Base-by-base conservation (phyloP, 2,329 filamentous ascomycete species). In the Aspergillus sp. region DNA sequence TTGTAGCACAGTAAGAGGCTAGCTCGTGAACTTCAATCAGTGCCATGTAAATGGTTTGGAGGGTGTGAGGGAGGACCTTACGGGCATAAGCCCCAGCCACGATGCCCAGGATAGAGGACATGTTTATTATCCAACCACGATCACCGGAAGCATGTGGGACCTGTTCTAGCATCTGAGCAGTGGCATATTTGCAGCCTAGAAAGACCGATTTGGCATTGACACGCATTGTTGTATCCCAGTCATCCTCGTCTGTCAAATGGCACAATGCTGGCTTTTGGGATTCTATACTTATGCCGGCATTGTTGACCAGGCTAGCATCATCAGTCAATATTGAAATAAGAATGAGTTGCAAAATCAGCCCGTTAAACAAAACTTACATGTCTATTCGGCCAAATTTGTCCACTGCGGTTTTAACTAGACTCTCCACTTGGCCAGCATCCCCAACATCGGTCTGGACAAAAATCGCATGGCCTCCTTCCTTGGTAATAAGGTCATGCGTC, bases 241-340 rank as follows among this genome's bases (percentile, higher is more conserved):
- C 64, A 0, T 64, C 59, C 34, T 77, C 73, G 0, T 63, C 52
- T 3, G 70, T 69, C 44, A 74, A 55, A 61, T 79, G 78, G 5
- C 80, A 61, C 0, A 65, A 62, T 2, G 53, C 52, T 0, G 63
- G 60, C 1, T 45, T 50, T 2, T 47, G 58, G 4, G 61, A 57
- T 50, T 72, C 74, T 3, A 69, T 41, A 0, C 62, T 66, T 1
- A 80, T 69, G 0, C 78, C 78, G 0, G 78, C 74, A 52, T 74
- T 74, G 45, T 74, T 74, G 36, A 73, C 70, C 41, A 76, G 56
- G 1, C 71, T 74, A 54, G 6, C n/a, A 36, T 36, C 34, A 5
- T 10, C n/a, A 36, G 34, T 36, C 34, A 36, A 36, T 33, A 28
- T 32, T 32, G 33, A 7, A n/a, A 26, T 35, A 35, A 9, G 6